These are phyloP conservation scores for Saccharum spontaneum DNA, from an alignment of 176 grass and related monocot genomes.

Conservation along the genomic window DNA sequence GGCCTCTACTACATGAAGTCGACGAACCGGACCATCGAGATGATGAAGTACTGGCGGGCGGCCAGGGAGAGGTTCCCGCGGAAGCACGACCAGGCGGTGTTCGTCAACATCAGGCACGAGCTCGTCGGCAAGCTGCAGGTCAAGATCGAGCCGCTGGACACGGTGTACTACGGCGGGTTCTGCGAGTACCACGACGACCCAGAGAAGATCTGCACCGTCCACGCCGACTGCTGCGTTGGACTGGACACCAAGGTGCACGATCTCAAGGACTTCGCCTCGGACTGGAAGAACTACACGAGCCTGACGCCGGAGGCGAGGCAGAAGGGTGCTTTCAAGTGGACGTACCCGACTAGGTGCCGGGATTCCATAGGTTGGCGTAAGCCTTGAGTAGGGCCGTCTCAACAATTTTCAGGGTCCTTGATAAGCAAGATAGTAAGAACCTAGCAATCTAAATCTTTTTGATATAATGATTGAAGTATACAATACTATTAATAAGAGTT, in stretches of 20 bases:
- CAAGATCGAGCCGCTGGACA: slow-evolving; percentile 40
- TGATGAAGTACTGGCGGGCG: slow-evolving; percentile 39
- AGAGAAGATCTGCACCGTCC: slow-evolving; percentile 42
- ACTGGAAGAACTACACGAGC: slow-evolving; percentile 43
- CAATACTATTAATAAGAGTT: no score
- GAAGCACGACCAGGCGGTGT: slow-evolving; percentile 37
- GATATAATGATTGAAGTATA: no score
- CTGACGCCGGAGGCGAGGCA: background rate
- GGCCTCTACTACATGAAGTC: slow-evolving; percentile 49
- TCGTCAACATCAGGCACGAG: slow-evolving; percentile 36
- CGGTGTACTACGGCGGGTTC: slow-evolving; percentile 28
- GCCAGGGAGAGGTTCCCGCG: slow-evolving; percentile 5
- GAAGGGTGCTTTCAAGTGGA: background rate
- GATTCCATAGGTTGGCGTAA: background rate
- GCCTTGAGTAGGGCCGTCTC: background rate
- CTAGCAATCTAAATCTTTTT: no score
- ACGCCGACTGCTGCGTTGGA: slow-evolving; percentile 41
- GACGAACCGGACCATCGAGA: slow-evolving; percentile 20
- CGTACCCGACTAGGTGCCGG: background rate
- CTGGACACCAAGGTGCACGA: slow-evolving; percentile 27
- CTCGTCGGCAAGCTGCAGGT: background rate
- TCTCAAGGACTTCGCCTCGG: slow-evolving; percentile 19
- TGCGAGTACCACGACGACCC: slow-evolving; percentile 30
- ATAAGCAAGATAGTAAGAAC: no score
- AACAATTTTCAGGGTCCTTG: background rate